A percentile compares a stretch with the other conserved stretches of the same genome.
These are phyloP conservation scores for Punica granatum DNA, from an alignment of 345 rosid genomes.

Conservation along the genomic window DNA sequence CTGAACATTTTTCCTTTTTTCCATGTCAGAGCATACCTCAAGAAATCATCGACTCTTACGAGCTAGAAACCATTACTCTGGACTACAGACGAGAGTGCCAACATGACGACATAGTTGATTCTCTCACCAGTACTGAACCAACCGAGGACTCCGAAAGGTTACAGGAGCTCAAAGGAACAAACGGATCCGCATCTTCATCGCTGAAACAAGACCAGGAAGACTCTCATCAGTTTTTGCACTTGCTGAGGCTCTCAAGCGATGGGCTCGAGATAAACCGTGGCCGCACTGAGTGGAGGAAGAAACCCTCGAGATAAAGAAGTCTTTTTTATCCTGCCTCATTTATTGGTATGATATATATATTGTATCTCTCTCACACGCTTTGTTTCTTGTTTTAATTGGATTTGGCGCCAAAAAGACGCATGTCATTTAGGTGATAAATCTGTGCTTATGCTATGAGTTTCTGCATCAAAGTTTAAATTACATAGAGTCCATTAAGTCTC, in stretches of 20 bases:
- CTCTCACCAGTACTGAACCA: slow-evolving; percentile 59
- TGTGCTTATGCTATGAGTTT: not conserved
- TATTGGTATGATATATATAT: not conserved
- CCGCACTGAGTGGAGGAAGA: slow-evolving; percentile 79
- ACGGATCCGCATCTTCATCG: slow-evolving; percentile 44
- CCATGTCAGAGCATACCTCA: slow-evolving; percentile 87
- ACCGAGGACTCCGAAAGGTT: slow-evolving; percentile 18
- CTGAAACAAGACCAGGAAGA: slow-evolving; percentile 17
- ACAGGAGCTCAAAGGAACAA: slow-evolving; percentile 31
- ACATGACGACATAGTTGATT: slow-evolving; percentile 73
- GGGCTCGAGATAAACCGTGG: slow-evolving; percentile 87
- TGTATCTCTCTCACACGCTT: not conserved
- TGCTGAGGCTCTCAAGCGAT: slow-evolving; percentile 61
- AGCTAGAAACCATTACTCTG: slow-evolving; percentile 72
- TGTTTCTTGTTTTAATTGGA: not conserved
- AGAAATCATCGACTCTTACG: slow-evolving; percentile 72
- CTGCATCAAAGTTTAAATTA: not conserved
- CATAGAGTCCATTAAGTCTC: not conserved
- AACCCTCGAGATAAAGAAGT: slow-evolving; percentile 31
- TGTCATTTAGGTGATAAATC: not conserved
- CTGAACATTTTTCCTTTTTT: slow-evolving; percentile 1
- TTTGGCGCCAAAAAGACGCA: not conserved
- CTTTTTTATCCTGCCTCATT: not conserved
- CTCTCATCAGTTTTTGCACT: slow-evolving; percentile 50
- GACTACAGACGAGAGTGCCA: slow-evolving; percentile 93